A percentile compares a stretch with the other conserved stretches of the same genome.
phyloP scores from a whole-genome alignment of 129 eudicot genomes.

The Pseudognaphalium luteoalbum region DNA sequence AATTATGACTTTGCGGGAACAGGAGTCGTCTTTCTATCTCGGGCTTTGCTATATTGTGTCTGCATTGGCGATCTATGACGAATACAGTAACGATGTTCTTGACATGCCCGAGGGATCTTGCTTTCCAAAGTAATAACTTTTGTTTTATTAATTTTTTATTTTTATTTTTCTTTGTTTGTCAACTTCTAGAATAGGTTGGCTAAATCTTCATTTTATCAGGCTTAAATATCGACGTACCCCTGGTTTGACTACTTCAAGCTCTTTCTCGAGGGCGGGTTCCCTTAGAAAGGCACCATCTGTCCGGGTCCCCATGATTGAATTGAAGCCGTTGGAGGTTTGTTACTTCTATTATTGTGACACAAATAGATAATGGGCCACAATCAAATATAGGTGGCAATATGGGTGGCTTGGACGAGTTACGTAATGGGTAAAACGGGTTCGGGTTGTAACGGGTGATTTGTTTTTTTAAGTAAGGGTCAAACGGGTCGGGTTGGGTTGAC shows the following conservation, averaged over 20 bases:
- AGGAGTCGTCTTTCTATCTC: constrained; percentile 82
- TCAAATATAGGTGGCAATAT: not conserved
- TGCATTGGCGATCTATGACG: constrained; percentile 79
- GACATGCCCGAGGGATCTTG: constrained; percentile 96
- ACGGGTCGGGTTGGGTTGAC: not conserved
- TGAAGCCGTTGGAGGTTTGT: constrained; percentile 84
- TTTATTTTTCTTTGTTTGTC: not conserved
- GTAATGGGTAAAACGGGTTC: not conserved
- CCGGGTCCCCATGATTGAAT: constrained; percentile 61
- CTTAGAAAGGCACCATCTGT: constrained; percentile 46
- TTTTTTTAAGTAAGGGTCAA: not conserved
- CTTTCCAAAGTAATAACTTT: constrained; percentile 64
- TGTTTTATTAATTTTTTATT: not conserved
- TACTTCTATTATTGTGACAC: constrained; percentile 5
- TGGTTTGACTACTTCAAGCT: constrained; percentile 35
- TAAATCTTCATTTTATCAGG: constrained; percentile 39
- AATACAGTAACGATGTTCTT: constrained; percentile 85
- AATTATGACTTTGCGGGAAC: constrained; percentile 29
- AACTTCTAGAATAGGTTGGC: constrained; percentile 1
- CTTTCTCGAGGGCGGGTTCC: constrained; percentile 57
- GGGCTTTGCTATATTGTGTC: constrained; percentile 79
- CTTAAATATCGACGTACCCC: constrained; percentile 58
- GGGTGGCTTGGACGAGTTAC: not conserved
- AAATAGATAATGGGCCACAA: not conserved
- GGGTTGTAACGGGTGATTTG: not conserved